Percentiles rank a stretch among this genome's conserved stretches.
Evolutionary conservation across 2,329 filamentous ascomycete species (phyloP).

Genomic region (Pseudofabraea citricarpa): DNA sequence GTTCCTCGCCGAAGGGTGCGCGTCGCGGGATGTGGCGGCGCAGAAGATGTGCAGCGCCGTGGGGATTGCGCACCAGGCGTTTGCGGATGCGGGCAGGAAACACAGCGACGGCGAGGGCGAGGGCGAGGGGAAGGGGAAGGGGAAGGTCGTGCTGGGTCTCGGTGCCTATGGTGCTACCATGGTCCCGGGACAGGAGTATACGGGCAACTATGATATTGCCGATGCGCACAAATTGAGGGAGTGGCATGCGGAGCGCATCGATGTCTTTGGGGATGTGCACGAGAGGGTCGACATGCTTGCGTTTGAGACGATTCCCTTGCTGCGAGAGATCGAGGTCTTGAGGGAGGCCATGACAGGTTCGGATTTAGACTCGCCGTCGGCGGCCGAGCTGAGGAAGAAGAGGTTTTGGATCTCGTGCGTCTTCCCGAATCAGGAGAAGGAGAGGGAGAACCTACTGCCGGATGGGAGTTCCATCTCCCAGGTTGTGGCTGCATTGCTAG

Average conservation of each 20-base stretch:
- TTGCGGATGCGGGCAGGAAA: slow-evolving; percentile 29
- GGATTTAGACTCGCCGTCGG: too few relatives aligned
- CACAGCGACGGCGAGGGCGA: too few relatives aligned
- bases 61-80: slow-evolving; percentile 29
- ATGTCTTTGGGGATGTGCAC: slow-evolving; percentile 37
- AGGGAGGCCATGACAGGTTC: slow-evolving; percentile 33
- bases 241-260: slow-evolving; percentile 55
- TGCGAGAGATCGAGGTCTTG: slow-evolving; percentile 57
- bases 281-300: slow-evolving; percentile 47
- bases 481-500: slow-evolving; percentile 35
- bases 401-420: slow-evolving; percentile 57
- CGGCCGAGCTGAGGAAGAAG: neutral
- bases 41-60: slow-evolving; percentile 36
- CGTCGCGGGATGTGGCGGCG: slow-evolving; percentile 33
- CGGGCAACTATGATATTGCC: slow-evolving; percentile 49
- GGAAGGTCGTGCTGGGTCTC: slow-evolving; percentile 50
- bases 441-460: too few relatives aligned
- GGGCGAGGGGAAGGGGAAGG: slow-evolving; percentile 14
- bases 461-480: slow-evolving; percentile 46
- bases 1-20: slow-evolving; percentile 32
- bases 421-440: slow-evolving; percentile 49
- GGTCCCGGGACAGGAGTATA: slow-evolving; percentile 62
- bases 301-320: slow-evolving; percentile 61
- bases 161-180: slow-evolving; percentile 66
- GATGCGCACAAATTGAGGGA: slow-evolving; percentile 37